Evolutionary conservation across 306 rosid genomes (phyloP).

Genomic region (Leucaena leucocephala): DNA sequence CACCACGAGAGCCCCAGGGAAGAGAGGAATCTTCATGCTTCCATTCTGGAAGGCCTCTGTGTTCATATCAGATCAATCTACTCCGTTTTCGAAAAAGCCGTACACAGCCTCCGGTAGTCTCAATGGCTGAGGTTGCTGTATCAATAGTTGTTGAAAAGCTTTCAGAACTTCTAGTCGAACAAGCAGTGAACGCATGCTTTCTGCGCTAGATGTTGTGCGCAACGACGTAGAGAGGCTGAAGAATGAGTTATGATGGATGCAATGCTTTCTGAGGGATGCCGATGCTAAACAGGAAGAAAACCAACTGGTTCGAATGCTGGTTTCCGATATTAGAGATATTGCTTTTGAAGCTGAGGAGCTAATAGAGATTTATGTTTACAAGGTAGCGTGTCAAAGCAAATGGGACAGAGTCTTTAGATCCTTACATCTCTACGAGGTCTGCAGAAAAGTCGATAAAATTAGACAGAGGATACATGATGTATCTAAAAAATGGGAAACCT

Average conservation of each 20-base stretch:
- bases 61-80: background rate
- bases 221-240: slow-evolving; percentile 36
- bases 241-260: slow-evolving; percentile 47
- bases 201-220: slow-evolving; percentile 29
- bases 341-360: slow-evolving; percentile 47
- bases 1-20: background rate
- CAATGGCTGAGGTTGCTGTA: slow-evolving; percentile 51
- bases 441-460: slow-evolving; percentile 25
- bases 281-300: slow-evolving; percentile 46
- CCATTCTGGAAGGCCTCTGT: background rate
- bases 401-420: slow-evolving; percentile 28
- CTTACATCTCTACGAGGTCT: slow-evolving; percentile 15
- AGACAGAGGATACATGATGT: slow-evolving; percentile 30
- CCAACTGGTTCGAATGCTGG: slow-evolving; percentile 44
- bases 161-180: slow-evolving; percentile 34
- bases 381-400: slow-evolving; percentile 11
- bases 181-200: slow-evolving; percentile 25
- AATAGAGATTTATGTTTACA: slow-evolving; percentile 42
- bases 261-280: slow-evolving; percentile 50
- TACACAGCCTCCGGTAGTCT: background rate
- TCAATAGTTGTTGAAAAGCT: slow-evolving; percentile 42
- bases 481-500: slow-evolving; percentile 33
- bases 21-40: slow-evolving; percentile 13
- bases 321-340: slow-evolving; percentile 47
- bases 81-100: background rate